Percentiles rank a stretch among this genome's conserved stretches.
Evolutionary conservation across 495 filamentous ascomycete genomes (phyloP).

Genomic region (Penicillium verhagenii): DNA sequence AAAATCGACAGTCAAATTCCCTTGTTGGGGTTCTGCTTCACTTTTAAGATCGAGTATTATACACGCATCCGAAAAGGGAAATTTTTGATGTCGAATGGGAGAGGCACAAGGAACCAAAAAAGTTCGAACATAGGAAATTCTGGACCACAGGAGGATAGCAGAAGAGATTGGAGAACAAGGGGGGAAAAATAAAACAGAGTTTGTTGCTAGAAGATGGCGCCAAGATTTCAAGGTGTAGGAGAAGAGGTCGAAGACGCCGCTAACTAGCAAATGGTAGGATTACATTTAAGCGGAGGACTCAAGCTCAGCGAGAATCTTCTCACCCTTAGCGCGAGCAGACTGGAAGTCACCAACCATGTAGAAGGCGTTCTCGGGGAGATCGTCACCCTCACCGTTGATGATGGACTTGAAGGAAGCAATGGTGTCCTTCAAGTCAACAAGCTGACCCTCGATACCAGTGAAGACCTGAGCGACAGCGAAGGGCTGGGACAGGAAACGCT

Average conservation of each 20-base stretch:
- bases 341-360: conserved; percentile 98
- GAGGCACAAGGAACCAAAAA: conserved; percentile 27
- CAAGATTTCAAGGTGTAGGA: conserved; percentile 19
- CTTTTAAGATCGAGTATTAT: conserved; percentile 49
- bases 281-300: conserved; percentile 66
- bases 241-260: conserved; percentile 16
- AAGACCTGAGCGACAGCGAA: conserved; percentile 99
- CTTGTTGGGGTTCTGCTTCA: conserved; percentile 25
- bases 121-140: conserved; percentile 37
- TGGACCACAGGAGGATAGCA: conserved; percentile 29
- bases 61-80: conserved; percentile 41
- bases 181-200: conserved; percentile 22
- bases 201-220: conserved; percentile 20
- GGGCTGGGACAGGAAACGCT: conserved; percentile 98
- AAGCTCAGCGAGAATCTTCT: conserved; percentile 98
- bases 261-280: conserved; percentile 41
- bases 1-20: conserved; percentile 30
- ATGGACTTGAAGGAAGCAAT: conserved; percentile 97
- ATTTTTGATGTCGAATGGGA: conserved; percentile 28
- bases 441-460: conserved; percentile 96
- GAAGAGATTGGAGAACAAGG: conserved; percentile 3
- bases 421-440: conserved; percentile 98
- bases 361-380: conserved; percentile 93
- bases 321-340: conserved; percentile 91
- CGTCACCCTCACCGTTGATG: conserved; percentile 91